Evolutionary conservation across 306 rosid species (phyloP).

Genomic region (Medicago ruthenica): DNA sequence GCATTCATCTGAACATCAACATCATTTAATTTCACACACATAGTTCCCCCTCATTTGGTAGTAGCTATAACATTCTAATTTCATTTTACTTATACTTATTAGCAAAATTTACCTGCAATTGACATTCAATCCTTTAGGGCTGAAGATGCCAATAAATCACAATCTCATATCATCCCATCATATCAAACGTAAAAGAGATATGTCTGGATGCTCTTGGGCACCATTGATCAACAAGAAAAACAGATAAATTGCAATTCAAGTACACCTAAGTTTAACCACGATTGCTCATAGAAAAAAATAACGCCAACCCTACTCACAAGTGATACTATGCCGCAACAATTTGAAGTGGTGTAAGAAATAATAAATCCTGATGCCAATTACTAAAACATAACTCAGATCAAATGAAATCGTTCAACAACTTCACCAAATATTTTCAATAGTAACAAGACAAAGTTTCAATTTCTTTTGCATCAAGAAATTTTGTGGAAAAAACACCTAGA

Average conservation of each 20-base stretch:
- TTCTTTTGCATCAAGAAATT: slow-evolving; percentile 21
- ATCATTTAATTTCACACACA: no score
- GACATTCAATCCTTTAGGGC: no score
- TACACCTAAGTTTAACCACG: not conserved
- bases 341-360: not conserved
- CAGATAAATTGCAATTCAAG: slow-evolving; percentile 3
- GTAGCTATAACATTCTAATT: no score
- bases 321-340: not conserved
- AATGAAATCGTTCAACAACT: not conserved
- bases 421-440: not conserved
- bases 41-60: no score
- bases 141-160: no score
- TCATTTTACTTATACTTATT: no score
- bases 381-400: slow-evolving; percentile 4
- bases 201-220: not conserved
- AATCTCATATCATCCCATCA: no score
- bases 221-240: slow-evolving; percentile 4
- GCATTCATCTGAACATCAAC: no score
- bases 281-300: no score
- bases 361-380: no score
- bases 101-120: no score
- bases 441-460: slow-evolving; percentile 28
- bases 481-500: slow-evolving; percentile 9
- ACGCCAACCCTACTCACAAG: not conserved
- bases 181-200: no score